Conservation (phyloP, 2,329 filamentous ascomycete genomes). For the Hypoxylon sp. region DNA sequence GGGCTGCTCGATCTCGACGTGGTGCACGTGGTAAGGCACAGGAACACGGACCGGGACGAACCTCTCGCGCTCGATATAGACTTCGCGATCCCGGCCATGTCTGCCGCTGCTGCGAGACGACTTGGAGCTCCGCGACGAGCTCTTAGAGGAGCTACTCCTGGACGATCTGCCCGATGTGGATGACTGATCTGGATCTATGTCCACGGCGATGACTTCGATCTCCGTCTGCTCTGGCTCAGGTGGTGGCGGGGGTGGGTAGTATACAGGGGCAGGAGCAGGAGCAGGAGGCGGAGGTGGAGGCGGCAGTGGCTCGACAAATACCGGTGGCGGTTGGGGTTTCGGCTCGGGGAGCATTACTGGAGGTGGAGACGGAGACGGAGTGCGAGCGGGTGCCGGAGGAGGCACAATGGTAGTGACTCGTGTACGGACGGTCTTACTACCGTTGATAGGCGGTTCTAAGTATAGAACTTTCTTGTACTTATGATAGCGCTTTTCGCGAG, state of each 20-base stretch:
- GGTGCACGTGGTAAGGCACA: slow-evolving; percentile 61
- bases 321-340: slow-evolving; percentile 44
- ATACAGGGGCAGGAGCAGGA: slow-evolving; percentile 34
- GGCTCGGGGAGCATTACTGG: slow-evolving; percentile 42
- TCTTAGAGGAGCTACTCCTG: slow-evolving; percentile 43
- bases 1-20: slow-evolving; percentile 58
- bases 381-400: slow-evolving; percentile 52
- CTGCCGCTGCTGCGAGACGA: slow-evolving; percentile 47
- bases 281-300: slow-evolving; percentile 48
- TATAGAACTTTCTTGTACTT: slow-evolving; percentile 61
- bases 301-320: slow-evolving; percentile 48
- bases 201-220: slow-evolving; percentile 62
- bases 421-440: slow-evolving; percentile 56
- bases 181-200: slow-evolving; percentile 59
- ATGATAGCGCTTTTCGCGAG: slow-evolving; percentile 54
- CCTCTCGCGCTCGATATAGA: slow-evolving; percentile 68
- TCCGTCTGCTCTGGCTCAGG: slow-evolving; percentile 46
- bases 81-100: slow-evolving; percentile 59
- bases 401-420: slow-evolving; percentile 58
- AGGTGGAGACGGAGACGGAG: slow-evolving; percentile 47
- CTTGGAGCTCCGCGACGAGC: slow-evolving; percentile 46
- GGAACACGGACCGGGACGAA: slow-evolving; percentile 61
- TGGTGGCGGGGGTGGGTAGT: slow-evolving; percentile 26
- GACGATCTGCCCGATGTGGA: slow-evolving; percentile 45
- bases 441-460: slow-evolving; percentile 58